phyloP scores from a whole-genome alignment of 768 basidiomycete species.

The Pleurotus platypus region DNA sequence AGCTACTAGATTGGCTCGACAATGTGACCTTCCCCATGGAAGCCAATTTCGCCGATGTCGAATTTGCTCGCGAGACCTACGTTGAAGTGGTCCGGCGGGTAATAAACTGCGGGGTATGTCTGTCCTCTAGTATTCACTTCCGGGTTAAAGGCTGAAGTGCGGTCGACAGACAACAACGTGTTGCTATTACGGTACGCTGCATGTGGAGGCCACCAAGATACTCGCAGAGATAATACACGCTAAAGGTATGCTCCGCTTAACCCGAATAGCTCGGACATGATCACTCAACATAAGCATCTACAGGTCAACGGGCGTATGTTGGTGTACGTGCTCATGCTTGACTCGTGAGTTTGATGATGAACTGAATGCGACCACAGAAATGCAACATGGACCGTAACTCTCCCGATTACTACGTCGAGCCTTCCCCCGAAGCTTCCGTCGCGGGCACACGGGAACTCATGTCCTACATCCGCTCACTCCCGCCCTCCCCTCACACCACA shows the following conservation, averaged over 20 bases:
- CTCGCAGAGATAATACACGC: constrained; percentile 72
- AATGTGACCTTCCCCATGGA: constrained; percentile 89
- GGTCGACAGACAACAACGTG: constrained; percentile 80
- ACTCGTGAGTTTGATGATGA: no score
- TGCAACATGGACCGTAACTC: constrained; percentile 85
- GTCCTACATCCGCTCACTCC: constrained; percentile 58
- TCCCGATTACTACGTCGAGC: constrained; percentile 68
- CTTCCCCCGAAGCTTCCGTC: constrained; percentile 56
- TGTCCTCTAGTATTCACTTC: constrained; percentile 6
- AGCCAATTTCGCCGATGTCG: constrained; percentile 61
- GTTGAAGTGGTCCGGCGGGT: constrained; percentile 65
- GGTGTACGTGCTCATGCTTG: constrained; percentile 50
- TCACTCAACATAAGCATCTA: constrained; percentile 2
- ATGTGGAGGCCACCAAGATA: constrained; percentile 75
- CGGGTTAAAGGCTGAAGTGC: constrained; percentile 2
- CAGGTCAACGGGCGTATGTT: constrained; percentile 81
- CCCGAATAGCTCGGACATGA: not conserved
- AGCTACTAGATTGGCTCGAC: constrained; percentile 87
- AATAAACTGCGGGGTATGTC: constrained; percentile 71
- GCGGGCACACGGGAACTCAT: constrained; percentile 63
- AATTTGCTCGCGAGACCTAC: constrained; percentile 72
- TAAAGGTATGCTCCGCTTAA: constrained; percentile 41
- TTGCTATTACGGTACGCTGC: constrained; percentile 86
- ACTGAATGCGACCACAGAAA: constrained; percentile 43
- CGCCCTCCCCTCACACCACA: constrained; percentile 28